Evolutionary conservation across 2,329 filamentous ascomycete genomes (phyloP).

Genomic region (Sporothrix pallida): DNA sequence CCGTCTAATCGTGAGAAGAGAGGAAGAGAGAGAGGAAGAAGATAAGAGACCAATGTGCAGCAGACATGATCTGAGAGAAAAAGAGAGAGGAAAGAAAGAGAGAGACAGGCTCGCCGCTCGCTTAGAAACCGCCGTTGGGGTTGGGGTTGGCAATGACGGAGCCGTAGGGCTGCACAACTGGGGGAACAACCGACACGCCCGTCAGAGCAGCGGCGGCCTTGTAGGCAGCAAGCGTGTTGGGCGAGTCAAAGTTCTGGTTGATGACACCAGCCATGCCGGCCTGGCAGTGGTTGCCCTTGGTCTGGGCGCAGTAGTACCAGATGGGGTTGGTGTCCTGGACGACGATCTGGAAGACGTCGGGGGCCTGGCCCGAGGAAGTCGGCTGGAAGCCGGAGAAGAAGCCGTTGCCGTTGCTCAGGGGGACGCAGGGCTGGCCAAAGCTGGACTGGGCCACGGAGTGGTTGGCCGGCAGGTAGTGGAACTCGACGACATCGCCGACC

Average conservation of each 20-base stretch:
- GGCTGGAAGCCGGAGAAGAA: slow-evolving; percentile 55
- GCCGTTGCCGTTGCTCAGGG: slow-evolving; percentile 45
- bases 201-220: slow-evolving; percentile 47
- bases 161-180: slow-evolving; percentile 45
- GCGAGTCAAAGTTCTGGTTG: slow-evolving; percentile 53
- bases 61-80: not conserved
- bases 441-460: slow-evolving; percentile 49
- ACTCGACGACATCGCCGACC: slow-evolving; percentile 59
- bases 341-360: slow-evolving; percentile 53
- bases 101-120: not conserved
- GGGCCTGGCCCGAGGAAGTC: slow-evolving; percentile 46
- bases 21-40: not conserved
- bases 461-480: slow-evolving; percentile 59
- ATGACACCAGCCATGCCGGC: slow-evolving; percentile 57
- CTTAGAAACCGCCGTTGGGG: slow-evolving; percentile 48
- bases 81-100: no score
- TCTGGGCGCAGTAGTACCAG: slow-evolving; percentile 55
- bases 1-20: not conserved
- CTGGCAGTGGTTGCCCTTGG: slow-evolving; percentile 53
- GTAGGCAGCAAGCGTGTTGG: slow-evolving; percentile 49
- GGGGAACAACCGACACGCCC: slow-evolving; percentile 44
- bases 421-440: slow-evolving; percentile 52
- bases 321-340: slow-evolving; percentile 51
- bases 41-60: not conserved
- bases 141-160: slow-evolving; percentile 50